Conservation (phyloP, 2,329 filamentous ascomycete genomes). For the Coleophoma crateriformis region DNA sequence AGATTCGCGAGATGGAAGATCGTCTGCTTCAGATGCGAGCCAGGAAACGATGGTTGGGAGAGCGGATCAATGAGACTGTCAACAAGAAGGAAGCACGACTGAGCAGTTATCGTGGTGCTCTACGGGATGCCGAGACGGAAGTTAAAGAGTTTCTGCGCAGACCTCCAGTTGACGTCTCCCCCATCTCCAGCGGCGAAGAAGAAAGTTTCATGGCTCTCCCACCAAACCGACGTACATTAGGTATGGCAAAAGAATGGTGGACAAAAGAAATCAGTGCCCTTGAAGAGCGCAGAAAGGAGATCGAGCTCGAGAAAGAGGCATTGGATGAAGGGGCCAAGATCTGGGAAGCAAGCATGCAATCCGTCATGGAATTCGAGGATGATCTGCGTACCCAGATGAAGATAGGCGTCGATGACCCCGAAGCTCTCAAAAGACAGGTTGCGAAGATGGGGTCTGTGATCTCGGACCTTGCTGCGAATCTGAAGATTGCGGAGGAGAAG, state of each 20-base stretch:
- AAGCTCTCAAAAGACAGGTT: conserved; percentile 40
- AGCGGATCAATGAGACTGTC: conserved; percentile 54
- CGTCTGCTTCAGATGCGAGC: conserved; percentile 56
- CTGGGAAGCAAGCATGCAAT: conserved; percentile 57
- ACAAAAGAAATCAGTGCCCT: conserved; percentile 54
- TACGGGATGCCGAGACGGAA: conserved; percentile 60
- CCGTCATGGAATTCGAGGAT: conserved; percentile 61
- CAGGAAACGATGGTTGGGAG: conserved; percentile 51
- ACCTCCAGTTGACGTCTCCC: conserved; percentile 35
- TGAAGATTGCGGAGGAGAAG: conserved; percentile 50
- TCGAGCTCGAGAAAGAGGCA: conserved; percentile 57
- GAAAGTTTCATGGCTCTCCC: conserved; percentile 50
- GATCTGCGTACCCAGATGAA: conserved; percentile 53
- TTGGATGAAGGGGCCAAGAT: conserved; percentile 61
- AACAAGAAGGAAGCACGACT: conserved; percentile 66
- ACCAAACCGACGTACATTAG: conserved; percentile 59
- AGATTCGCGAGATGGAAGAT: conserved; percentile 62
- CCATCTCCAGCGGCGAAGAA: conserved; percentile 24
- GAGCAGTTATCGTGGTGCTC: conserved; percentile 63
- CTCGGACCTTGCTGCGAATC: conserved; percentile 44
- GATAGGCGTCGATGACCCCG: conserved; percentile 29
- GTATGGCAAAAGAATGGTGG: conserved; percentile 70
- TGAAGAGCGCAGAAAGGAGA: conserved; percentile 45
- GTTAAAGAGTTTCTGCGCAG: conserved; percentile 52
- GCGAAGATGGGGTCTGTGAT: conserved; percentile 52